Percentiles rank a stretch among this genome's conserved stretches.
phyloP scores from a whole-genome alignment of 768 basidiomycete species.

The Leccinum arenicola region DNA sequence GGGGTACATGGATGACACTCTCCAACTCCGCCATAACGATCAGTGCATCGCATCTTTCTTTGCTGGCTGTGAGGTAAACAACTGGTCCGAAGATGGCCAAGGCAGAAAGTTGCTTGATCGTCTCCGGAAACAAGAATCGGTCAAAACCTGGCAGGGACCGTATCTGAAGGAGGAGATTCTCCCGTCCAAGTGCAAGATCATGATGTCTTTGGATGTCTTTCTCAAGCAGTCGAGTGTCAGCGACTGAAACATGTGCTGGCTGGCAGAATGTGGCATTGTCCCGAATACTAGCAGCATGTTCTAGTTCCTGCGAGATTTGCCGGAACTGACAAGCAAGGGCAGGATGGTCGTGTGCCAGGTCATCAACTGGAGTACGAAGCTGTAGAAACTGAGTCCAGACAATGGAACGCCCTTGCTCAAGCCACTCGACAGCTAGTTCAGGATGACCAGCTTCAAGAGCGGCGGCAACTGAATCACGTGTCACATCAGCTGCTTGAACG shows the following conservation, averaged over 20 bases:
- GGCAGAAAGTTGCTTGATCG: neutral
- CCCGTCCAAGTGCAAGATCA: neutral
- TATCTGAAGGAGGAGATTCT: neutral
- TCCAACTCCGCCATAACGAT: neutral
- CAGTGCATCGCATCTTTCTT: neutral
- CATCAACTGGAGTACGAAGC: too few relatives aligned
- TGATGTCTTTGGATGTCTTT: neutral
- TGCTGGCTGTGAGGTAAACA: neutral
- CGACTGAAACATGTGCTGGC: neutral
- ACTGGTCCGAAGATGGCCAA: neutral
- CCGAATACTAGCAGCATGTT: neutral
- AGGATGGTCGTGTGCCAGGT: neutral
- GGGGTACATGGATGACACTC: neutral
- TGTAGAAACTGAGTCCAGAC: too few relatives aligned
- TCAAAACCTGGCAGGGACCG: neutral
- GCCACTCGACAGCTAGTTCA: too few relatives aligned
- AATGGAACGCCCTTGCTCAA: too few relatives aligned
- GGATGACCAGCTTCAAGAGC: too few relatives aligned
- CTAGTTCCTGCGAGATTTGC: neutral
- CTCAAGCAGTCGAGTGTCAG: neutral
- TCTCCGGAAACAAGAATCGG: neutral
- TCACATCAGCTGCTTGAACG: too few relatives aligned
- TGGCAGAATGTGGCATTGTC: neutral
- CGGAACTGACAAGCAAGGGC: accelerated
- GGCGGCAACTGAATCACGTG: too few relatives aligned